Conservation (phyloP, 495 filamentous ascomycete genomes). For the Hypoxylon cercidicola region DNA sequence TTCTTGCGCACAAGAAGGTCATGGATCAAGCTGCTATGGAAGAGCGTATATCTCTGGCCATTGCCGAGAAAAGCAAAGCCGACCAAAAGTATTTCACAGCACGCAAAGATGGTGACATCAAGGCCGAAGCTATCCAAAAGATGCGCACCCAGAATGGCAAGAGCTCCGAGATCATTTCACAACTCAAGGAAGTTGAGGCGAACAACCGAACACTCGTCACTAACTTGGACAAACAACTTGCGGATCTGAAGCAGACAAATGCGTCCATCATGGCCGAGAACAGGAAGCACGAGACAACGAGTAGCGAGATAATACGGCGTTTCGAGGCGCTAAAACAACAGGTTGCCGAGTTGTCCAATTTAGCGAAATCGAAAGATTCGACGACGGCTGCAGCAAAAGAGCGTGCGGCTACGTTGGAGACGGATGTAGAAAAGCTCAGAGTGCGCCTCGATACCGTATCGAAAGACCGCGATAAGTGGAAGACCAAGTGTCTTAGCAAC, state of each 20-base stretch:
- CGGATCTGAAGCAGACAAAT: constrained; percentile 80
- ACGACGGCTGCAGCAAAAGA: constrained; percentile 69
- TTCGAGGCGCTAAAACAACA: constrained; percentile 80
- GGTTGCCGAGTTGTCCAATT: constrained; percentile 75
- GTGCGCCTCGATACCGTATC: constrained; percentile 76
- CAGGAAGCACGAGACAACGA: constrained; percentile 74
- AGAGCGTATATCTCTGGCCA: constrained; percentile 77
- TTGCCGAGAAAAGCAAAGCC: constrained; percentile 92
- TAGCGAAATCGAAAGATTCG: constrained; percentile 78
- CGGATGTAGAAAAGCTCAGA: constrained; percentile 76
- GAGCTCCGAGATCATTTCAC: constrained; percentile 90
- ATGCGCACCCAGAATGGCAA: constrained; percentile 84
- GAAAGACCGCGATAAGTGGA: constrained; percentile 83
- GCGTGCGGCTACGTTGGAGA: constrained; percentile 67
- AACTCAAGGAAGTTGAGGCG: constrained; percentile 89
- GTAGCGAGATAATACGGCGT: constrained; percentile 71
- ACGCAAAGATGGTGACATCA: constrained; percentile 90
- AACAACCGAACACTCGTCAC: constrained; percentile 68
- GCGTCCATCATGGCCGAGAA: constrained; percentile 72
- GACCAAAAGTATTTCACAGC: constrained; percentile 97
- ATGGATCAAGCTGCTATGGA: constrained; percentile 77
- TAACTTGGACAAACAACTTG: constrained; percentile 89
- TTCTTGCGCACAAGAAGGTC: constrained; percentile 85
- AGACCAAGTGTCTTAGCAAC: constrained; percentile 80
- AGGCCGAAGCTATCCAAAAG: constrained; percentile 78